These are phyloP conservation scores for Trichoderma sp. DNA, from an alignment of 2,329 filamentous ascomycete species.

Conservation along the genomic window DNA sequence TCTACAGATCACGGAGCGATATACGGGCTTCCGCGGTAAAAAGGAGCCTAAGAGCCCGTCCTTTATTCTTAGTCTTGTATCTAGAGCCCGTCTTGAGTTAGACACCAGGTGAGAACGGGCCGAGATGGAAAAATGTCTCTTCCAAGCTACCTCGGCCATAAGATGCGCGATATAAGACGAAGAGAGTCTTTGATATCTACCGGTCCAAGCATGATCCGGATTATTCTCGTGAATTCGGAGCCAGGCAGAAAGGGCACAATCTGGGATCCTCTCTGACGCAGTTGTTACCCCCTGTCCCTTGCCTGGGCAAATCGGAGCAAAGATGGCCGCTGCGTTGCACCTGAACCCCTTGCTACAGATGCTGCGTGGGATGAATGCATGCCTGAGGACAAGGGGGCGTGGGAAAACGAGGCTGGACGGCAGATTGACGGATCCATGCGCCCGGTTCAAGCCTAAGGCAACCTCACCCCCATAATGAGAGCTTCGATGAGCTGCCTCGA, in stretches of 20 bases:
- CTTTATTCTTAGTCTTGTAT: neutral
- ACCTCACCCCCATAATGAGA: slow-evolving; percentile 10
- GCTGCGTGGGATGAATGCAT: slow-evolving; percentile 21
- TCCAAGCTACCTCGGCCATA: neutral
- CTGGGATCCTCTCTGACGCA: neutral
- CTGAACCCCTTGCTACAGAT: slow-evolving; percentile 4
- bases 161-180: slow-evolving; percentile 16
- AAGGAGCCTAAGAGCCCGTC: neutral
- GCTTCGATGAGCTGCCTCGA: neutral
- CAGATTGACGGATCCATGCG: slow-evolving; percentile 25
- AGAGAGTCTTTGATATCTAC: neutral
- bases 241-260: neutral
- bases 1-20: neutral
- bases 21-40: neutral
- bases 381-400: slow-evolving; percentile 13
- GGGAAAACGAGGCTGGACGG: slow-evolving; percentile 19
- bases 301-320: slow-evolving; percentile 9
- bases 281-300: neutral
- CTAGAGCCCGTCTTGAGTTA: slow-evolving; percentile 12
- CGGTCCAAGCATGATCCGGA: slow-evolving; percentile 6
- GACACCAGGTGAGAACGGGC: slow-evolving; percentile 21
- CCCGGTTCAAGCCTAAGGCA: slow-evolving; percentile 25
- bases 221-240: slow-evolving; percentile 22
- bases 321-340: slow-evolving; percentile 1
- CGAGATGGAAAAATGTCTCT: neutral